phyloP scores from a whole-genome alignment of 163 green algal species.

The Prototheca wickerhamii region DNA sequence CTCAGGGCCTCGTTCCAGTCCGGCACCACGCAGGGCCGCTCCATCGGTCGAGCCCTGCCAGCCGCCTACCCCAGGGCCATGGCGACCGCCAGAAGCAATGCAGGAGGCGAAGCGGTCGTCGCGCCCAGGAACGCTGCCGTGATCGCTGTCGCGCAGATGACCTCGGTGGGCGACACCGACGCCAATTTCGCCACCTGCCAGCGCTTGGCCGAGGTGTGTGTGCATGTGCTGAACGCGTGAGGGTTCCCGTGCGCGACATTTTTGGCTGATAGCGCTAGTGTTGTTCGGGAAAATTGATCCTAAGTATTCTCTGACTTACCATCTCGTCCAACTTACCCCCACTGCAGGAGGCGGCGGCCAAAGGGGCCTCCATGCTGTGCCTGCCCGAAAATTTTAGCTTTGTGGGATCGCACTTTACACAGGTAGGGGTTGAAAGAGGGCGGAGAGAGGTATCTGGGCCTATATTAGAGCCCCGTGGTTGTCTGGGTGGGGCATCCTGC shows the following conservation, averaged over 20 bases:
- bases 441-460: too few species aligned
- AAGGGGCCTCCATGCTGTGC: constrained; percentile 71
- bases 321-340: neutral
- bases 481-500: too few species aligned
- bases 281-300: too few species aligned
- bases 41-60: neutral
- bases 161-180: constrained; percentile 40
- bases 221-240: neutral
- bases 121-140: neutral
- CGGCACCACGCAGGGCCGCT: neutral
- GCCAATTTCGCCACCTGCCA: constrained; percentile 64
- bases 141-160: constrained; percentile 89
- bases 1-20: too few species aligned
- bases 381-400: constrained; percentile 90
- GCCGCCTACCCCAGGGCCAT: too few species aligned
- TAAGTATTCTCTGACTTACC: neutral
- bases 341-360: constrained; percentile 42
- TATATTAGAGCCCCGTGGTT: too few species aligned
- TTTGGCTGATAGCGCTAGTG: too few species aligned
- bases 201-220: constrained; percentile 45
- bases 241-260: too few species aligned
- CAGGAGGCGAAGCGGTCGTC: neutral
- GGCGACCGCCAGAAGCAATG: neutral
- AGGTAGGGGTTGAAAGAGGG: constrained; percentile 12
- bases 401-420: constrained; percentile 44